These are phyloP conservation scores for Thielaviopsis euricoi DNA, from an alignment of 2,329 filamentous ascomycete genomes.

Conservation along the genomic window DNA sequence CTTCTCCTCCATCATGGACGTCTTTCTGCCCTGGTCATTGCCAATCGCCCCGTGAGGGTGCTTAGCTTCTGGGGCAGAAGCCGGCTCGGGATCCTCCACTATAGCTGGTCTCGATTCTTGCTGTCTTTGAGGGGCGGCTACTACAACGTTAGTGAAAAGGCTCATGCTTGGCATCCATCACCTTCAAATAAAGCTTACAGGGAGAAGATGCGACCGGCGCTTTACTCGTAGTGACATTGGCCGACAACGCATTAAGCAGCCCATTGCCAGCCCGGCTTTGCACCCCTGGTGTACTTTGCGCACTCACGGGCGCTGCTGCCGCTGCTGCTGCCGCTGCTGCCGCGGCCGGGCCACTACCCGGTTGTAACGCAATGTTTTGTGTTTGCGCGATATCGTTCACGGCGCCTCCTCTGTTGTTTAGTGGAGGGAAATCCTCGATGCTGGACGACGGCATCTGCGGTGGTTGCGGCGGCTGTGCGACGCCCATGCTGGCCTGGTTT, in stretches of 20 bases:
- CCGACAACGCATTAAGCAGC: slow-evolving; percentile 46
- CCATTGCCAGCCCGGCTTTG: slow-evolving; percentile 38
- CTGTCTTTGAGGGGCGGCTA: slow-evolving; percentile 5
- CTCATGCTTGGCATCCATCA: neutral
- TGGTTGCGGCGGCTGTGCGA: slow-evolving; percentile 15
- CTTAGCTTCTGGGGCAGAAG: slow-evolving; percentile 19
- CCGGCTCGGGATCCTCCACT: slow-evolving; percentile 28
- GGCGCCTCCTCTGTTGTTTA: slow-evolving; percentile 39
- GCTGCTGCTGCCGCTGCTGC: neutral
- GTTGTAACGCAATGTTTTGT: slow-evolving; percentile 2
- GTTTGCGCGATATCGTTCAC: slow-evolving; percentile 24
- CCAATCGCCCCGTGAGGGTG: slow-evolving; percentile 32
- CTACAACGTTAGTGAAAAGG: neutral
- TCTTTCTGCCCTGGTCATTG: slow-evolving; percentile 21
- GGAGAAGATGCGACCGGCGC: neutral
- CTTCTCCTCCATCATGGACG: slow-evolving; percentile 26
- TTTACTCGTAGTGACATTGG: slow-evolving; percentile 24
- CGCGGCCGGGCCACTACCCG: neutral
- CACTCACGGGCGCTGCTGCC: slow-evolving; percentile 18
- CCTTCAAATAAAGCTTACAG: neutral
- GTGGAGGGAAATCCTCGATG: slow-evolving; percentile 45
- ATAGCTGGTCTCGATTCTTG: slow-evolving; percentile 15
- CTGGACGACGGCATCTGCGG: slow-evolving; percentile 31
- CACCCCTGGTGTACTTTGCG: slow-evolving; percentile 15
- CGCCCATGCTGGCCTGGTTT: slow-evolving; percentile 21